phyloP scores from a whole-genome alignment of 2,329 filamentous ascomycete species.

The Colletotrichum aenigma region DNA sequence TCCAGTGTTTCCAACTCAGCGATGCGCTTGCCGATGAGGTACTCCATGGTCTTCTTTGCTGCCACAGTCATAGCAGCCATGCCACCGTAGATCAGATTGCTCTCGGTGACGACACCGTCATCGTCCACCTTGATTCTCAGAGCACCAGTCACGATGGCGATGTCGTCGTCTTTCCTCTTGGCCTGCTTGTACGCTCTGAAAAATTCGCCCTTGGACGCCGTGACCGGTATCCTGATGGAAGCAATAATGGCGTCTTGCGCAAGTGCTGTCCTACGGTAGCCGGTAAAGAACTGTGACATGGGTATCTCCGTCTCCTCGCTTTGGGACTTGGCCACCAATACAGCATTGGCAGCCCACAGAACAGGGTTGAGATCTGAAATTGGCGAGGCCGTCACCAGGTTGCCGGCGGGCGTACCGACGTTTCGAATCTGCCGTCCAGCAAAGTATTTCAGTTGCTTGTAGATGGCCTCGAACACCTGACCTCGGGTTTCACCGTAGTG shows the following conservation, averaged over 20 bases:
- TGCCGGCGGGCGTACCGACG: constrained; percentile 95
- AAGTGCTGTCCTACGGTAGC: constrained; percentile 85
- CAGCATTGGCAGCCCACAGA: constrained; percentile 84
- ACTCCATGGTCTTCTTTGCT: constrained; percentile 78
- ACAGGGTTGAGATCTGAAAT: constrained; percentile 97
- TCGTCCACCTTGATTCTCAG: constrained; percentile 76
- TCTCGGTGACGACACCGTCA: constrained; percentile 71
- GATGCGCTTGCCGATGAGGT: constrained; percentile 77
- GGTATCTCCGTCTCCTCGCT: constrained; percentile 81
- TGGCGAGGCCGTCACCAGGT: constrained; percentile 90
- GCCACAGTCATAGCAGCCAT: constrained; percentile 93
- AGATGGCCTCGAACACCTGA: constrained; percentile 87
- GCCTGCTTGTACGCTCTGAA: constrained; percentile 94
- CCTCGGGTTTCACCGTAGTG: constrained; percentile 74
- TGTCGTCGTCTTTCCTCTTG: constrained; percentile 97
- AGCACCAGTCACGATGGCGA: constrained; percentile 93
- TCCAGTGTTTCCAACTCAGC: constrained; percentile 85
- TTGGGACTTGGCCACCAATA: constrained; percentile 79
- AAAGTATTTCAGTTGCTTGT: constrained; percentile 94
- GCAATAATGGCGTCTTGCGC: constrained; percentile 83
- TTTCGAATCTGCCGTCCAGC: constrained; percentile 95
- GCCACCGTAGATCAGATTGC: constrained; percentile 87
- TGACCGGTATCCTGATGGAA: constrained; percentile 82
- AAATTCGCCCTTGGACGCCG: constrained; percentile 77
- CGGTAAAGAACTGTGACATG: constrained; percentile 91